These are phyloP conservation scores for Cladorrhinum sp. DNA, from an alignment of 2,329 filamentous ascomycete genomes.

Conservation along the genomic window DNA sequence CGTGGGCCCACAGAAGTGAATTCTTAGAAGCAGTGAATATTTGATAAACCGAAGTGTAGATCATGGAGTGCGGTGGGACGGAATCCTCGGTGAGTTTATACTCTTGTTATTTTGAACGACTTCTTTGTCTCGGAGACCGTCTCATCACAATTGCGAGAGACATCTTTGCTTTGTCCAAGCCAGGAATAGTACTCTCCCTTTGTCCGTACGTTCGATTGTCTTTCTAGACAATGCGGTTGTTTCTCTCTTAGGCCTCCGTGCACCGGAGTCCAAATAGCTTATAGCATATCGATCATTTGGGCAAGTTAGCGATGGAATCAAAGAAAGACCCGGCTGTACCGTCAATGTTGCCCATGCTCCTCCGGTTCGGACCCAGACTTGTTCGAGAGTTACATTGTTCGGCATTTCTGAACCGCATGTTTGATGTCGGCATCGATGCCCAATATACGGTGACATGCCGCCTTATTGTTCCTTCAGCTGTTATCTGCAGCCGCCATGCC, in stretches of 20 bases:
- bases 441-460: background rate
- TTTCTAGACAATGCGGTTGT: background rate
- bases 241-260: background rate
- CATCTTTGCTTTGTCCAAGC: background rate
- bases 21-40: background rate
- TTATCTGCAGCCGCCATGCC: background rate
- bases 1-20: background rate
- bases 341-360: background rate
- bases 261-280: too few relatives aligned
- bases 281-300: too few relatives aligned
- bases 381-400: background rate
- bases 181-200: background rate
- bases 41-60: background rate
- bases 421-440: background rate
- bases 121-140: background rate
- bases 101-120: background rate
- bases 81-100: background rate
- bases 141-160: background rate
- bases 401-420: background rate
- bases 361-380: background rate
- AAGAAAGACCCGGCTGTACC: background rate
- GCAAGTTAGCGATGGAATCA: background rate
- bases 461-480: background rate
- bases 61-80: background rate
- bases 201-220: background rate